Evolutionary conservation across 257 asterid genomes (phyloP), one percentile per base, ranked within the genome.

Genomic region (Solanum chiquidenum): DNA sequence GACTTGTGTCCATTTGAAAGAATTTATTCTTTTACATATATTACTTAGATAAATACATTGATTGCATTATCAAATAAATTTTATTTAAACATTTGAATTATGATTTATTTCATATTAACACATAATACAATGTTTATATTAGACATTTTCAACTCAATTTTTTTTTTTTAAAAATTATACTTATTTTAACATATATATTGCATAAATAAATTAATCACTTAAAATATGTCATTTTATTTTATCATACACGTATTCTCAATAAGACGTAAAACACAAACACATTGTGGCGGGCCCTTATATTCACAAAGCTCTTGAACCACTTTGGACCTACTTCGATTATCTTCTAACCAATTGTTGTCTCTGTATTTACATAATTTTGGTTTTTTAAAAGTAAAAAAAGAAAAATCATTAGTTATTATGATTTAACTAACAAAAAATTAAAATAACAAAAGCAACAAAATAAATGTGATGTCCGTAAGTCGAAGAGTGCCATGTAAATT

Each of bases 271-370:
- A 66, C 29, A 9, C 34, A 25, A n/a, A 16, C 5, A 16, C 21
- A 40, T 35, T 79, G 37, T 44, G 16, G 84, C 5, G 84, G 84
- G 16, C 25, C 64, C 27, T 40, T 14, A 33, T 23, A 38, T 76
- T 76, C 83, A 40, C 60, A 76, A 40, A 76, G 83, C n/a, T 3
- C 60, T 25, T 77, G 16, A 79, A 79, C 66, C 66, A 79, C 40
- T 79, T 79, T 79, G 85, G 64, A 79, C 85, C 40, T 79, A 79
- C 38, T 44, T 79, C 16, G 40, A 4, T 58, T 21, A 58, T 58
- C 68, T 21, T 58, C 68, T 58, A 58, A 58, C 27, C 27, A 58
- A 58, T 20, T 58, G 66, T 44, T 79, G 27, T 79, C 25, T 79
- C 4, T 49, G 69, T 49, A 49, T 29, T 49, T 82, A 82, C 21